Evolutionary conservation across 345 rosid species (phyloP).

Genomic region (Gossypium arboreum): DNA sequence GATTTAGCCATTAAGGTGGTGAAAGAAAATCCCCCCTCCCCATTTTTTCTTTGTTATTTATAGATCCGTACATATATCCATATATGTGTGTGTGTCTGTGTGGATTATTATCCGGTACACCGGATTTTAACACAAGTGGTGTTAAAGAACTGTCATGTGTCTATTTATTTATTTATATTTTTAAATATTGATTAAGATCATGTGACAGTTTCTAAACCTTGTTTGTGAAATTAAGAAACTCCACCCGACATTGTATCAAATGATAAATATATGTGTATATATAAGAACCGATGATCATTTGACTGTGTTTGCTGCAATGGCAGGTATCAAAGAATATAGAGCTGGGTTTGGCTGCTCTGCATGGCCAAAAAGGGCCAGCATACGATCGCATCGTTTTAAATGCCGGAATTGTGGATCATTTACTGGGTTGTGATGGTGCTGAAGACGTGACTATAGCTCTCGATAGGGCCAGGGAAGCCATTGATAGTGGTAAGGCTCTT

Average conservation of each 20-base stretch:
- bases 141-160: too few relatives aligned
- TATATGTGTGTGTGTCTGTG: too few relatives aligned
- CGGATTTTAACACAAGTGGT: too few relatives aligned
- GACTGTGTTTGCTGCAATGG: background rate
- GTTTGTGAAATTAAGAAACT: too few relatives aligned
- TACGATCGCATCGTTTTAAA: slow-evolving; percentile 87
- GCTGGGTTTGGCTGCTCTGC: slow-evolving; percentile 79
- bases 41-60: background rate
- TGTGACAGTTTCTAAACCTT: too few relatives aligned
- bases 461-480: slow-evolving; percentile 89
- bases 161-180: too few relatives aligned
- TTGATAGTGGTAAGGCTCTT: slow-evolving; percentile 85
- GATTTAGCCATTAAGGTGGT: background rate
- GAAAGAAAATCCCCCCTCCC: background rate
- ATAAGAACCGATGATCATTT: background rate
- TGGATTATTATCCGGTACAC: too few relatives aligned
- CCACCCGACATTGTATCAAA: too few relatives aligned
- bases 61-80: too few relatives aligned
- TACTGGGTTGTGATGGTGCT: slow-evolving; percentile 81
- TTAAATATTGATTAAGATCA: too few relatives aligned
- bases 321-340: slow-evolving; percentile 84
- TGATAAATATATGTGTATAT: too few relatives aligned
- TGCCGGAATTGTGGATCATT: slow-evolving; percentile 90
- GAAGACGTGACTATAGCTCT: slow-evolving; percentile 59
- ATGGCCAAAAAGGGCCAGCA: slow-evolving; percentile 75